Base-by-base conservation (phyloP, 306 rosid species). In the Quercus bicolor region DNA sequence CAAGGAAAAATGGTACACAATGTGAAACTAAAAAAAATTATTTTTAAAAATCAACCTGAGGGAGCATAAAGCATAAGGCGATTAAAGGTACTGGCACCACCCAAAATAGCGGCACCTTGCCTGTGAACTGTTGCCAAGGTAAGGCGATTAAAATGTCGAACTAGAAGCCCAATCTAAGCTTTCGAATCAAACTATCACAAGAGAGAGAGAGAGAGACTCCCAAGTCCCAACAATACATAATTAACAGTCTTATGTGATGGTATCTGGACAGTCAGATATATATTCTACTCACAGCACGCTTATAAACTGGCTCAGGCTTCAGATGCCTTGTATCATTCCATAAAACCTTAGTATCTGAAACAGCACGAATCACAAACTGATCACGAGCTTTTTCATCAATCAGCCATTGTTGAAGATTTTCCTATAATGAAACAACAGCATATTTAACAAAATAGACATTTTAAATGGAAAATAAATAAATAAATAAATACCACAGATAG, bases 71-170 rank as follows among this genome's bases (percentile, higher is more conserved):
- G 91, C 98, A 94, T 92, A 6, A 92, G 86, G 57, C 97, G 90
- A 29, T 89, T 88, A 73, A 90, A 90, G 72, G 90, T 66, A 19
- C 79, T n/a, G 56, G 89, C 91, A 73, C 98, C 97, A 69, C 98
- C 98, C 98, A 97, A 92, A 64, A 92, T 94, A 54, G 94, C 97
- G 60, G 97, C 97, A 12, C 98, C 97, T 79, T 89, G 98, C 74
- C 97, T 80, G 80, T 92, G 97, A 73, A 92, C 87, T 4, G 98
- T 94, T 6, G 97, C 97, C 87, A 94, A 84, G 85, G 77, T 33
- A 57, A 31, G 5, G 77, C 7, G 68, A 74, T 37, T 78, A 75
- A 6, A 20, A 62, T 16, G 5, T 5, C 6, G 2, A 23, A 57
- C n/a, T 28, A 28, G 40, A 62, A 28, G 18, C 40, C 28, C 28